Conservation (phyloP, 2,329 filamentous ascomycete species). For the Talaromyces amestolkiae region DNA sequence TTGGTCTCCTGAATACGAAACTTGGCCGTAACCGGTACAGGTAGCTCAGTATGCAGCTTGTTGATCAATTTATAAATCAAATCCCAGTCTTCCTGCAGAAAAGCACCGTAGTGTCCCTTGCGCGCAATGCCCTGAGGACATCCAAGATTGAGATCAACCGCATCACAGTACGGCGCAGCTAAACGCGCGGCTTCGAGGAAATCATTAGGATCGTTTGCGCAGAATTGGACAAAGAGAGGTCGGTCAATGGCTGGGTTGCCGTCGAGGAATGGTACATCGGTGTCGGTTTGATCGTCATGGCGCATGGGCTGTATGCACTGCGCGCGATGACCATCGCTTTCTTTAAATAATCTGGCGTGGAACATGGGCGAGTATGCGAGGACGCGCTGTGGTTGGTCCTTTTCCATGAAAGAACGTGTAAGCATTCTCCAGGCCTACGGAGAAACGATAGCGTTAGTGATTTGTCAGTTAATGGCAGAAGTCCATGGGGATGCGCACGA, state of each 20-base stretch:
- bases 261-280: slow-evolving; percentile 63
- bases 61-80: slow-evolving; percentile 80
- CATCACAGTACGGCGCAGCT: slow-evolving; percentile 86
- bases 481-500: slow-evolving; percentile 57
- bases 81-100: slow-evolving; percentile 88
- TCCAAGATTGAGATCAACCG: slow-evolving; percentile 90
- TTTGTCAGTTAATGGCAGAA: background rate
- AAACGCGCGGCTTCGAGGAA: slow-evolving; percentile 65
- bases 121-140: slow-evolving; percentile 94
- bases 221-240: slow-evolving; percentile 94
- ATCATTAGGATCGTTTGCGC: slow-evolving; percentile 54
- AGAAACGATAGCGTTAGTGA: slow-evolving; percentile 20
- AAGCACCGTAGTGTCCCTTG: slow-evolving; percentile 88
- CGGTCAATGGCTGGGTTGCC: slow-evolving; percentile 82
- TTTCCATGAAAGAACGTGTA: slow-evolving; percentile 82
- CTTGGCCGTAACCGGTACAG: slow-evolving; percentile 89
- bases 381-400: slow-evolving; percentile 61
- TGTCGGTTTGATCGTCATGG: slow-evolving; percentile 28
- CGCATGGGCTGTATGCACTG: slow-evolving; percentile 73
- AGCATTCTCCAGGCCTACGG: slow-evolving; percentile 90
- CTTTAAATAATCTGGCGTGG: slow-evolving; percentile 82
- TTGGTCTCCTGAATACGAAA: slow-evolving; percentile 84
- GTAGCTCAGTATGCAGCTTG: slow-evolving; percentile 72
- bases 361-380: slow-evolving; percentile 96
- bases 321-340: slow-evolving; percentile 72